Base-by-base conservation (phyloP, 352 stramenopile species). In the Phytophthora aleatoria region DNA sequence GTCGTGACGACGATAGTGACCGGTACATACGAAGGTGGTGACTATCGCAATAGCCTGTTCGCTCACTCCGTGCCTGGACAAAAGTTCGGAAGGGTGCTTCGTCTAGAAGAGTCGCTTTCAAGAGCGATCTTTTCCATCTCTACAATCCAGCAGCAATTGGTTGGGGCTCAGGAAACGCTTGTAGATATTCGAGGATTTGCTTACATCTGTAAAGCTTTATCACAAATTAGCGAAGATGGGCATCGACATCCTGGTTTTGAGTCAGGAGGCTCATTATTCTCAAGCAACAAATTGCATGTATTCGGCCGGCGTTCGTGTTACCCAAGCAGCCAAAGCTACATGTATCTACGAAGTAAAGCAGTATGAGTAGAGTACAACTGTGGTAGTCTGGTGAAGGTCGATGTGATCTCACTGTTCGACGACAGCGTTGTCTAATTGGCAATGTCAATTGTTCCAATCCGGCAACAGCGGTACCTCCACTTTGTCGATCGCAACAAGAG, bases 1-100 rank as follows among this genome's bases (percentile, higher is more conserved):
- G 57, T 50, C 36, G 36, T 57, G 57, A 64, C 57, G 48, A 35
- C 31, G 43, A 39, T 50, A 31, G 27, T 51, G 41, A 51, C 50
- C 24, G 31, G 13, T 30, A 24, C 24, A 28, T 43, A 20, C 16
- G 20, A 20, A 16, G 43, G 43, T 33, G 43, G 20, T 35, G 54
- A 27, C 54, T 52, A 35, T 62, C 31, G 31, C 33, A 28, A 60
- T 24, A 51, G 41, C 27, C 28, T 30, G 27, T 60, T 36, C 39
- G 13, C 35, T 36, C 24, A 24, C 12, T 51, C 11, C 27, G 39
- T 50, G 2, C 28, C 10, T 12, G 13, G 35, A 20, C 26, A 42
- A 33, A 41, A 47, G 10, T 57, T 57, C 30, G 2, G 38, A 20
- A 26, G 31, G 39, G 3, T 43, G 28, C 20, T 35, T 60, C 41